Evolutionary conservation across 495 filamentous ascomycete genomes (phyloP).

Genomic region (Hapsidospora chrysogenum): DNA sequence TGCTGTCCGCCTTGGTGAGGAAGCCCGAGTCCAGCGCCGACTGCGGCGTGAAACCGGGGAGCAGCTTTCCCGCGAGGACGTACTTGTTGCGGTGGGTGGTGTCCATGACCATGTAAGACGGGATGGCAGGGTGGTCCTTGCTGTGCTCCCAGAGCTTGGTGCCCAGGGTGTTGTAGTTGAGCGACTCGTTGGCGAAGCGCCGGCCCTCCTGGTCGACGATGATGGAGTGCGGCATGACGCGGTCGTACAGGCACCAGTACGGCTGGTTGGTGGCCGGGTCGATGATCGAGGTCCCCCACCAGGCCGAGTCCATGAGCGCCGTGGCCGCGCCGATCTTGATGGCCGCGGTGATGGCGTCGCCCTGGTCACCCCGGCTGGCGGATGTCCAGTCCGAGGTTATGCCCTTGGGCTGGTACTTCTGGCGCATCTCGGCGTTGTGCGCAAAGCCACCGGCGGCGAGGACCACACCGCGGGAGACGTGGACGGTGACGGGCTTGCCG

Average conservation of each 20-base stretch:
- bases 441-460: constrained; percentile 12
- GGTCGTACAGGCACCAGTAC: constrained; percentile 5
- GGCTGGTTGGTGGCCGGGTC: not conserved
- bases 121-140: constrained; percentile 4
- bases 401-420: not conserved
- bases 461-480: constrained; percentile 8
- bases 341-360: not conserved
- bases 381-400: not conserved
- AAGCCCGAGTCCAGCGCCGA: not conserved
- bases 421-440: not conserved
- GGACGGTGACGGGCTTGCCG: constrained; percentile 5
- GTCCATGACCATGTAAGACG: constrained; percentile 10
- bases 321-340: constrained; percentile 1
- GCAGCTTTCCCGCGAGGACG: not conserved
- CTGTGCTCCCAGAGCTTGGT: constrained; percentile 3
- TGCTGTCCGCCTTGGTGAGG: constrained; percentile 17
- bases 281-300: not conserved
- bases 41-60: constrained; percentile 4
- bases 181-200: constrained; percentile 12
- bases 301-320: constrained; percentile 2
- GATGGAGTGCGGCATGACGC: constrained; percentile 9
- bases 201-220: constrained; percentile 10
- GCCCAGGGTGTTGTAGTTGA: constrained; percentile 6
- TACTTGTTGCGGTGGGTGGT: constrained; percentile 8
- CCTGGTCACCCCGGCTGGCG: not conserved